Evolutionary conservation across 1,284 basidiomycete genomes (phyloP).

Genomic region (Cutaneotrichosporon cutaneum): DNA sequence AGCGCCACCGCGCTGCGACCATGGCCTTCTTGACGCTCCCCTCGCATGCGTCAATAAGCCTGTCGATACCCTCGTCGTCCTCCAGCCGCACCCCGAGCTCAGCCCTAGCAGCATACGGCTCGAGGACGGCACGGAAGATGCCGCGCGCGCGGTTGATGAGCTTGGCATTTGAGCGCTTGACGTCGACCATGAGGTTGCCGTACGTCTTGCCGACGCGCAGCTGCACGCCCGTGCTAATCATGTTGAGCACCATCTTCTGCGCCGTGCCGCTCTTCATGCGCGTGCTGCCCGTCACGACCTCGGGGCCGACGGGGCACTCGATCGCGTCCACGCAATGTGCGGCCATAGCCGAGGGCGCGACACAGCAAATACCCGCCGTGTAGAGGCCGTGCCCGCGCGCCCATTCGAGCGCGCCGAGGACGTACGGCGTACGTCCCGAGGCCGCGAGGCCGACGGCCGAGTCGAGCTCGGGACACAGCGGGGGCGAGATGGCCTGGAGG

Average conservation of each 20-base stretch:
- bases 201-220: slow-evolving; percentile 29
- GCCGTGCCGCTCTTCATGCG: slow-evolving; percentile 30
- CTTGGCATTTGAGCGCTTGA: slow-evolving; percentile 19
- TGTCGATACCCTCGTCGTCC: slow-evolving; percentile 20
- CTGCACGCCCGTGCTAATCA: slow-evolving; percentile 26
- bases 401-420: slow-evolving; percentile 24
- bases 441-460: slow-evolving; percentile 28
- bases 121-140: slow-evolving; percentile 19
- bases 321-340: slow-evolving; percentile 18
- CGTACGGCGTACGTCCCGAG: slow-evolving; percentile 29
- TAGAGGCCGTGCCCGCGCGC: slow-evolving; percentile 19
- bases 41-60: slow-evolving; percentile 20
- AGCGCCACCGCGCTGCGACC: slow-evolving; percentile 25
- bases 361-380: slow-evolving; percentile 25
- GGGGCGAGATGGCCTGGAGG: slow-evolving; percentile 17
- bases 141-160: slow-evolving; percentile 18
- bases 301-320: slow-evolving; percentile 28
- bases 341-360: slow-evolving; percentile 12
- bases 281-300: slow-evolving; percentile 30
- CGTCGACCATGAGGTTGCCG: slow-evolving; percentile 28
- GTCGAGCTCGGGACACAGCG: slow-evolving; percentile 18
- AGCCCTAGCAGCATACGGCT: background rate
- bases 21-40: slow-evolving; percentile 26
- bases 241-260: slow-evolving; percentile 32
- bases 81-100: slow-evolving; percentile 6